These are phyloP conservation scores for Eutrema heterophyllum DNA, from an alignment of 345 rosid genomes.

Conservation along the genomic window DNA sequence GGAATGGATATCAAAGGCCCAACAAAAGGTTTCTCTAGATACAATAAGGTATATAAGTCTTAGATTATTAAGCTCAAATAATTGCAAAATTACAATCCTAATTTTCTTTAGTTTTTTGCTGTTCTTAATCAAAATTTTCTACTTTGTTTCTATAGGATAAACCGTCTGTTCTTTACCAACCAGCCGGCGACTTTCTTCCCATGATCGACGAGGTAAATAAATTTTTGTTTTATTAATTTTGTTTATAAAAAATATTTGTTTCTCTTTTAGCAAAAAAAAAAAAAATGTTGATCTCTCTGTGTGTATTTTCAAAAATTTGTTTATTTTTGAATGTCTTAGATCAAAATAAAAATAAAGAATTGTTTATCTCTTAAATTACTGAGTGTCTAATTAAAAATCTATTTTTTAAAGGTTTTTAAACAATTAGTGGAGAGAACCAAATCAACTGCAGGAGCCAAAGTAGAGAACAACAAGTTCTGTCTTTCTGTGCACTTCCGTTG, in stretches of 20 bases:
- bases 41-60: conserved; percentile 40
- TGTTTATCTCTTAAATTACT: too few species aligned
- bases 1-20: conserved; percentile 99
- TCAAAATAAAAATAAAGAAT: too few species aligned
- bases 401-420: conserved; percentile 47
- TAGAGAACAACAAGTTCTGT: conserved; percentile 94
- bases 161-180: conserved; percentile 64
- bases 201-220: conserved; percentile 79
- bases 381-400: not conserved
- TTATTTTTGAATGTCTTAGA: too few species aligned
- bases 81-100: conserved; percentile 24
- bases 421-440: conserved; percentile 60
- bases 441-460: conserved; percentile 69
- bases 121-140: not conserved
- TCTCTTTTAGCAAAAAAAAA: too few species aligned
- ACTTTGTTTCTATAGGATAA: conserved; percentile 34
- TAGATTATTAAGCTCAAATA: not conserved
- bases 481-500: conserved; percentile 86
- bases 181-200: conserved; percentile 81
- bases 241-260: too few species aligned
- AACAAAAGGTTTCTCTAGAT: conserved; percentile 43
- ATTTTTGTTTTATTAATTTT: not conserved
- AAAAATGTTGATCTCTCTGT: too few species aligned
- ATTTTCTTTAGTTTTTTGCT: not conserved
- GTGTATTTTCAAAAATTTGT: too few species aligned